Base-by-base conservation (phyloP, 176 grass and related monocot genomes). In the Canna indica region DNA sequence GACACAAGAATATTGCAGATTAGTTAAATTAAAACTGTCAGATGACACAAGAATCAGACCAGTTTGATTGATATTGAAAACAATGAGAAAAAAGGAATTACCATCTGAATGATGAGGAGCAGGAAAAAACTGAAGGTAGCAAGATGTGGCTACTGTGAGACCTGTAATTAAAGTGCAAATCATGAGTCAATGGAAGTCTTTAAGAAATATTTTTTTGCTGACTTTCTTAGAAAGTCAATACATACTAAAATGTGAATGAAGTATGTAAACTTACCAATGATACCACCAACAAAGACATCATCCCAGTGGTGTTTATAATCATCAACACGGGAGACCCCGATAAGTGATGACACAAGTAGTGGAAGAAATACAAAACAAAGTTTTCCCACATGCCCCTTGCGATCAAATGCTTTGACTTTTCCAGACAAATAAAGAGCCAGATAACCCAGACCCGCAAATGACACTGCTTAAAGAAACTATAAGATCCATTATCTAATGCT, bases 391-490 rank as follows among this genome's bases (percentile, higher is more conserved):
- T 93, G 86, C 7, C 84, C 86, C 54, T 79, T 76, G 9, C 54
- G 46, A 79, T 99, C 82, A 59, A 90, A 99, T 18, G 59, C 82
- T 73, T 78, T 85, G 0, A 93, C 82, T 75, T 99, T 99, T 28
- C 86, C 89, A 69, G 86, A 81, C 48, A 99, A 24, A 45, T 93
- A 99, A 0, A 93, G 46, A 33, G 89, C 88, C 45, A 90, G 38
- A 78, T 90, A 99, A 33, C 86, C 86, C 77, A 99, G 86, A 74
- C 89, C 89, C 70, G 94, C 94, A 74, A 93, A 99, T 79, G 83
- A 84, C 84, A 83, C 94, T 91, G 67, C 22, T 48, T 53, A 54
- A 78, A n/a, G 5, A 38, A 30, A 60, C n/a, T 17, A n/a, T n/a
- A n/a, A n/a, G n/a, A n/a, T n/a, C n/a, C n/a, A n/a, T n/a, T n/a